phyloP scores from a whole-genome alignment of 2,329 filamentous ascomycete genomes.

The Periglandula ipomoeae region DNA sequence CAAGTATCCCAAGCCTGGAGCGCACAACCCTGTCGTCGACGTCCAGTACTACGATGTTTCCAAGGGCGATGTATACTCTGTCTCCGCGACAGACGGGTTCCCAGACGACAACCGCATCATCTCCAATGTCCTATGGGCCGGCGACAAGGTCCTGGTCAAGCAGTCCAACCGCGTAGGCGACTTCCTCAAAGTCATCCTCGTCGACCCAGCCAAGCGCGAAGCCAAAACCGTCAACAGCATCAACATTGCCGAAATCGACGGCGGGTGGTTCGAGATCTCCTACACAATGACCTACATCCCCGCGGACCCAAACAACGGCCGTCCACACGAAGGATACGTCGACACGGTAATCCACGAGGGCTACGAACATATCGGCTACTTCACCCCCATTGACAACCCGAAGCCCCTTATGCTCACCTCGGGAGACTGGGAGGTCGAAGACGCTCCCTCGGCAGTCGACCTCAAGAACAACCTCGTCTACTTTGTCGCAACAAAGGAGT shows the following conservation, averaged over 20 bases:
- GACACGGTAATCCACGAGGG: slow-evolving; percentile 82
- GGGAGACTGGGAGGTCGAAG: slow-evolving; percentile 85
- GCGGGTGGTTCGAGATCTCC: slow-evolving; percentile 94
- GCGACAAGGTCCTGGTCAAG: slow-evolving; percentile 73
- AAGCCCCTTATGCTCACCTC: slow-evolving; percentile 80
- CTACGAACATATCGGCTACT: slow-evolving; percentile 89
- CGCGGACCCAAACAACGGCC: slow-evolving; percentile 66
- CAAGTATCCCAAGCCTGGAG: slow-evolving; percentile 95
- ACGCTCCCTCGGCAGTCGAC: slow-evolving; percentile 77
- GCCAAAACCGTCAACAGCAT: slow-evolving; percentile 72
- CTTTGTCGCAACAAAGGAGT: slow-evolving; percentile 78
- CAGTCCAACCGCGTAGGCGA: slow-evolving; percentile 94
- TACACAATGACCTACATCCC: slow-evolving; percentile 81
- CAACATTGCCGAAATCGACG: slow-evolving; percentile 77
- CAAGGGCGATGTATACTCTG: slow-evolving; percentile 68
- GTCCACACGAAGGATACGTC: slow-evolving; percentile 80
- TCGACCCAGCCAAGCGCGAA: slow-evolving; percentile 65
- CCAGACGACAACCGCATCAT: slow-evolving; percentile 76
- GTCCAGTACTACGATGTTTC: slow-evolving; percentile 81
- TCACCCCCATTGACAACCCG: slow-evolving; percentile 74
- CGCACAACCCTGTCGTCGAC: slow-evolving; percentile 84
- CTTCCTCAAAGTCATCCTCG: slow-evolving; percentile 74
- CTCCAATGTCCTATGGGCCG: slow-evolving; percentile 88
- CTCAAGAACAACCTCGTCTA: slow-evolving; percentile 81
- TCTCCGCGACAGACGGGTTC: slow-evolving; percentile 71